Evolutionary conservation across 176 grass and related monocot genomes (phyloP).

Genomic region (Musa schizocarpa): DNA sequence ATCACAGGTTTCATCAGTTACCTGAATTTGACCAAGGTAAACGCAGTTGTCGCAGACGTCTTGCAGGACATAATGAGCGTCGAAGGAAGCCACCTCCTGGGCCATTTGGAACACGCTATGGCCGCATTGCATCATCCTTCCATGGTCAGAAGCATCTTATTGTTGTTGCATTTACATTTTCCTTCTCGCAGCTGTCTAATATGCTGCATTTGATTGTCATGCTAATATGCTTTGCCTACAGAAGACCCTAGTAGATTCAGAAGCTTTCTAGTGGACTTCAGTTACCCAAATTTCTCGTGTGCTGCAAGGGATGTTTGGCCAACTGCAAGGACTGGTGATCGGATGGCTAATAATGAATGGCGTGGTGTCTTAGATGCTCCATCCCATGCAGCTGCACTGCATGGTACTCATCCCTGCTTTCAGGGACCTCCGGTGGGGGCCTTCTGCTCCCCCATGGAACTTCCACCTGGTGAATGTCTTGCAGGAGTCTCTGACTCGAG

Average conservation of each 20-base stretch:
- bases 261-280: constrained; percentile 22
- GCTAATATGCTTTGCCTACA: not conserved
- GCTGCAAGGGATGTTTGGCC: not conserved
- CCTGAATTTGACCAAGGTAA: constrained; percentile 21
- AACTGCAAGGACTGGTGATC: not conserved
- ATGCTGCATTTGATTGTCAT: not conserved
- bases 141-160: not conserved
- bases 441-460: constrained; percentile 20
- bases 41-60: constrained; percentile 16
- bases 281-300: not conserved
- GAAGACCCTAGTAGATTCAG: constrained; percentile 3
- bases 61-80: constrained; percentile 11
- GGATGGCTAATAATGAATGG: not conserved
- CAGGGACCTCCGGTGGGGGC: not conserved
- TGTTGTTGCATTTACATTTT: not conserved
- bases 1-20: constrained; percentile 10
- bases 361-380: not conserved
- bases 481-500: not conserved
- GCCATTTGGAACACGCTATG: constrained; percentile 6
- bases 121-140: not conserved
- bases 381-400: not conserved
- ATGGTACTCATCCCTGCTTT: not conserved
- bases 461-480: constrained; percentile 39
- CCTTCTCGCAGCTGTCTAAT: not conserved
- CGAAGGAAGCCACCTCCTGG: constrained; percentile 19